phyloP scores from a whole-genome alignment of 2,329 filamentous ascomycete species.

The Dactylellina drechsleri region DNA sequence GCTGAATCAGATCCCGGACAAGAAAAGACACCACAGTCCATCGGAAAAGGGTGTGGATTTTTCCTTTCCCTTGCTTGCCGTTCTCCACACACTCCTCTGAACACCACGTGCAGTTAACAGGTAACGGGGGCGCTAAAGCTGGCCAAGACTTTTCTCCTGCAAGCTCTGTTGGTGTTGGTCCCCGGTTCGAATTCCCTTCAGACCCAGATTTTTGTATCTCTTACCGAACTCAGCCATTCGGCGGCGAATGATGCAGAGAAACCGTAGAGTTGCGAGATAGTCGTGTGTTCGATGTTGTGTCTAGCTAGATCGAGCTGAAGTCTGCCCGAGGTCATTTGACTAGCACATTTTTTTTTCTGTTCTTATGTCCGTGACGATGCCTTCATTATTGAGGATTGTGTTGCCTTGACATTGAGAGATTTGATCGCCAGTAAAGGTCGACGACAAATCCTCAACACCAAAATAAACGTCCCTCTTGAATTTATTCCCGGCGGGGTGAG shows the following conservation, averaged over 20 bases:
- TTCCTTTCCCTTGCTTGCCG: slow-evolving; percentile 3
- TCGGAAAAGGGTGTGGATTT: slow-evolving; percentile 50
- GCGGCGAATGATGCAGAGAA: slow-evolving; percentile 52
- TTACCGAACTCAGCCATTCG: slow-evolving; percentile 28
- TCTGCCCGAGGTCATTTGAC: slow-evolving; percentile 40
- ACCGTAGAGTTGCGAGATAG: slow-evolving; percentile 46
- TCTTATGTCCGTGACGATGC: neutral
- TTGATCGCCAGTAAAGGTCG: neutral
- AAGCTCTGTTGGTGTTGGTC: neutral
- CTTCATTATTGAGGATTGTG: neutral
- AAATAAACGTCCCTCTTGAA: no score
- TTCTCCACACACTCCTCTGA: slow-evolving; percentile 11
- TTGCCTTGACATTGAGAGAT: slow-evolving; percentile 23
- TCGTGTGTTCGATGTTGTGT: slow-evolving; percentile 36
- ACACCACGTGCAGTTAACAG: slow-evolving; percentile 53
- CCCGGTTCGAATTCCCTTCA: slow-evolving; percentile 14
- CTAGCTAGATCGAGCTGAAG: neutral
- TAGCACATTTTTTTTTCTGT: slow-evolving; percentile 15
- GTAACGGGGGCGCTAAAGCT: slow-evolving; percentile 50
- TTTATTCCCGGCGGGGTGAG: no score
- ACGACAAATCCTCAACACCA: no score
- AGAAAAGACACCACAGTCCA: slow-evolving; percentile 37
- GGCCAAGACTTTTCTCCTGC: slow-evolving; percentile 30
- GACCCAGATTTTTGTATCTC: slow-evolving; percentile 2
- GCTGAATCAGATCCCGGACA: slow-evolving; percentile 43